Evolutionary conservation across 2,329 filamentous ascomycete species (phyloP), one percentile per base, ranked within the genome.

Genomic region (Fusarium poae): DNA sequence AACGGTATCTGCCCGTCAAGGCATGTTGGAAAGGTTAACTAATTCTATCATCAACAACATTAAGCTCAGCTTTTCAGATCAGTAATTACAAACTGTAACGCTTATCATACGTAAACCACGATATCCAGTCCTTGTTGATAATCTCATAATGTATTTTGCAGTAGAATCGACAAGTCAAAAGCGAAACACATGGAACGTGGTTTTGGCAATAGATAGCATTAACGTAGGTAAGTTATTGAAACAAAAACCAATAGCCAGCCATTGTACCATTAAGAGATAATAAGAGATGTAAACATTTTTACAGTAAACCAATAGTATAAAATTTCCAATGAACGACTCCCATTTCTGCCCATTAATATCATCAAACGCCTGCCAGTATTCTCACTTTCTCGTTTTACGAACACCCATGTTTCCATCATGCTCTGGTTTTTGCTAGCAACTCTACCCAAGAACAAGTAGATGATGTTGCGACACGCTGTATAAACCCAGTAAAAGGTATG

Each of bases 281-380:
- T 57, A 61, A 65, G 35, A 67, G 39, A 65, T 39, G 65, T 58
- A 57, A 61, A 46, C 56, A 60, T 72, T 67, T 73, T 70, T 62
- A 72, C 60, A 67, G 54, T 55, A 64, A 53, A 54, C 62, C 49
- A 64, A 67, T 59, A 67, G 62, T 57, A 67, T 59, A 71, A 60
- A 64, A 56, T 62, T 64, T 69, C 63, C 65, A 69, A 74, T 49
- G 65, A 72, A 67, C 43, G 65, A 72, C 65, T 72, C 72, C 71
- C 49, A 57, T 66, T 55, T 65, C 57, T 71, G 57, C 69, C 70
- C 61, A 72, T 55, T 57, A 49, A 60, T 49, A 42, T 64, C 42
- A 55, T 50, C 43, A 20, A 74, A 75, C 70, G 71, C 72, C 72
- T 48, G 20, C 35, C 65, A 49, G 57, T 59, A 58, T 68, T 70